phyloP scores from a whole-genome alignment of 2,329 filamentous ascomycete species.

The Fusarium nanum region DNA sequence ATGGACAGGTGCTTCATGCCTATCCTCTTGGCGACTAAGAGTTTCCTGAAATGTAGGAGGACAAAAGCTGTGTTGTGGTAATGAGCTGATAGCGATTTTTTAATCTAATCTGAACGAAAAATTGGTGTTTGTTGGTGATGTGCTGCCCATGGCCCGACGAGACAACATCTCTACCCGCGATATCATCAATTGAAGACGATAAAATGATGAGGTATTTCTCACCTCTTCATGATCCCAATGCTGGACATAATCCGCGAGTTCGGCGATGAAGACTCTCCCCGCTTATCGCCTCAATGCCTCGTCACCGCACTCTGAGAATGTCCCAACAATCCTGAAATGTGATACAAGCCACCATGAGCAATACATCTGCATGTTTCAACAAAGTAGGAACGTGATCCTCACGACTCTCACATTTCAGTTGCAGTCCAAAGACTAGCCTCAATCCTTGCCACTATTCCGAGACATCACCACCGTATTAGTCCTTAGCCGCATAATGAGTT shows the following conservation, averaged over 20 bases:
- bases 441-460: neutral
- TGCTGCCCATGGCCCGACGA: neutral
- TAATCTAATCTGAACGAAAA: neutral
- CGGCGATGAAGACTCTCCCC: neutral
- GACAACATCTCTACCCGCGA: neutral
- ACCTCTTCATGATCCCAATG: neutral
- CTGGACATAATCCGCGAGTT: neutral
- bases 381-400: neutral
- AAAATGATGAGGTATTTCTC: neutral
- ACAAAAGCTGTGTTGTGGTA: neutral
- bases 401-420: too few relatives aligned
- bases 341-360: neutral
- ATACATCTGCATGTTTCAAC: neutral
- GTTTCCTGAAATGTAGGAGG: neutral
- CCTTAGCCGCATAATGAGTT: neutral
- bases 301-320: neutral
- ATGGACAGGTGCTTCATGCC: constrained; percentile 55
- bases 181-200: neutral
- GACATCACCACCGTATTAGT: constrained; percentile 2
- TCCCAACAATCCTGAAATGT: neutral
- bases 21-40: constrained; percentile 55
- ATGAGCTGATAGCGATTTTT: neutral
- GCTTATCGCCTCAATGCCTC: neutral
- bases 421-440: neutral
- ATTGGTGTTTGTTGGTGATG: too few relatives aligned